Evolutionary conservation across 176 grass and related monocot genomes (phyloP), one percentile per base, ranked within the genome.

Genomic region (Eremochloa ophiuroides): DNA sequence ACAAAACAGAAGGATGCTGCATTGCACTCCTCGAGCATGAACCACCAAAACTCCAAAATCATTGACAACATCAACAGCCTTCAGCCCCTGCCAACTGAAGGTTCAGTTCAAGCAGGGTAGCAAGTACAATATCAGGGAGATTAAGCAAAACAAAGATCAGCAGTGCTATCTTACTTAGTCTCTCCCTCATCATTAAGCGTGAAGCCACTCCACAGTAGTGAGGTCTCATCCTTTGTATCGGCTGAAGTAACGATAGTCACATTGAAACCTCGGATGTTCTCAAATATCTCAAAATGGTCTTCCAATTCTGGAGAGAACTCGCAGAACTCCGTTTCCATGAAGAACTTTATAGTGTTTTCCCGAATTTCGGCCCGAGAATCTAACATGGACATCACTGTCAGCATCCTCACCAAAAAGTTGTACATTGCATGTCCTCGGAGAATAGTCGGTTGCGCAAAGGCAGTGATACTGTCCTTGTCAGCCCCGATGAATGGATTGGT

Each of bases 261-360:
- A 47, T 89, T 89, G 87, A 89, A 89, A 8, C 83, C 87, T 63
- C 66, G 53, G 39, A 89, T 71, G 11, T 82, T 73, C 76, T 89
- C 77, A 18, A 85, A 90, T 63, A 83, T 87, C 78, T 87, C 85
- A 0, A 91, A 85, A 66, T 91, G 76, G 17, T 83, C 88, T 80
- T 87, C 85, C 39, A 83, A 20, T 74, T 90, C 78, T 0, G 38
- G 69, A 25, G 80, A 81, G 89, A 91, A 91, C 76, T 85, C 82
- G 0, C 76, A 85, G 65, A 85, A 88, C 72, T 91, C 82, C 0
- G 63, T 91, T 43, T 85, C 88, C 74, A 90, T 90, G 37, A 73
- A 83, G 38, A 86, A 86, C 77, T 86, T 78, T 31, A 91, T 71
- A 34, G 84, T 82, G 70, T 84, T 87, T n/a, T 87, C 69, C 43